These are phyloP conservation scores for Epichloe gansuensis DNA, from an alignment of 2,329 filamentous ascomycete species.

Conservation along the genomic window DNA sequence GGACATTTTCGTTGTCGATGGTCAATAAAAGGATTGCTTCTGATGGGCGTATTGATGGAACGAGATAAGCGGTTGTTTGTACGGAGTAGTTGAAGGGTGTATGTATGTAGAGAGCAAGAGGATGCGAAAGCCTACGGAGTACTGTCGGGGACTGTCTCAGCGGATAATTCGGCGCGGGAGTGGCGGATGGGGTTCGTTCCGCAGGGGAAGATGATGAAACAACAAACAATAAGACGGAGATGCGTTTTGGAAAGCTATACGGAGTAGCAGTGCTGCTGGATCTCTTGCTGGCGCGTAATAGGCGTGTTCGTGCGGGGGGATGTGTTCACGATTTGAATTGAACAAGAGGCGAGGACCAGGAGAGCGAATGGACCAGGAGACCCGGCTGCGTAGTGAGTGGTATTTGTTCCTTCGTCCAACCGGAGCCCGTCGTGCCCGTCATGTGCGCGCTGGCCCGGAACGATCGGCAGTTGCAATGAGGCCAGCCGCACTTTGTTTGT, in stretches of 20 bases:
- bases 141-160: not conserved
- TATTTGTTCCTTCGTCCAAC: not conserved
- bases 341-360: too few relatives aligned
- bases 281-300: not conserved
- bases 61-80: not conserved
- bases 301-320: too few relatives aligned
- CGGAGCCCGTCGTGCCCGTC: not conserved
- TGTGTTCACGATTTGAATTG: too few relatives aligned
- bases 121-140: not conserved
- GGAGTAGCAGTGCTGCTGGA: not conserved
- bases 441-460: not conserved
- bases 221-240: not conserved
- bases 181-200: not conserved
- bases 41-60: not conserved
- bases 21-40: not conserved
- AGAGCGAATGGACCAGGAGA: too few relatives aligned
- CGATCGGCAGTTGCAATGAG: slow-evolving; percentile 7
- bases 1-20: slow-evolving; percentile 12
- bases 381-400: too few relatives aligned
- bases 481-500: not conserved
- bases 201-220: not conserved
- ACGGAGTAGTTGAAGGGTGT: not conserved
- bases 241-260: not conserved
- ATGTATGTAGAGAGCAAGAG: not conserved
- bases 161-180: not conserved